Evolutionary conservation across 371 early-diverging fungal genomes (phyloP).

Genomic region (Mucor racemosus): DNA sequence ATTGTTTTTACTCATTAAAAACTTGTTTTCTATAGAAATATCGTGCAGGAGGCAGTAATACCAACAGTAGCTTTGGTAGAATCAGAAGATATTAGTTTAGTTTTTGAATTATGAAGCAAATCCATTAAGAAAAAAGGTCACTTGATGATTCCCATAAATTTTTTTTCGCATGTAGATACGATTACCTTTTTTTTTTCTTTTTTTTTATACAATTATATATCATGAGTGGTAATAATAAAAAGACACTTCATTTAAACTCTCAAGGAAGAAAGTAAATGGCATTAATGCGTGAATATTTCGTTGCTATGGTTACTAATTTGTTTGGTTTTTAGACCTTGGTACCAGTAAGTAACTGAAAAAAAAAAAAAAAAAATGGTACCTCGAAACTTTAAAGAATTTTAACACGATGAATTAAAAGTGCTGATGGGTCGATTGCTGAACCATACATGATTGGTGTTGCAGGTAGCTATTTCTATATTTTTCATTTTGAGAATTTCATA

Average conservation of each 20-base stretch:
- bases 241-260: constrained; percentile 35
- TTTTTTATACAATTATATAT: background rate
- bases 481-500: background rate
- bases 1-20: background rate
- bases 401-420: constrained; percentile 21
- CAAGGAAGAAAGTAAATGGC: constrained; percentile 46
- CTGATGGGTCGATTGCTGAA: constrained; percentile 69
- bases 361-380: background rate
- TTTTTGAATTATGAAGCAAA: background rate
- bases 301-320: background rate
- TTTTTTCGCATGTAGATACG: constrained; percentile 11
- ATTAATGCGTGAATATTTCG: background rate
- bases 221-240: constrained; percentile 16
- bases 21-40: constrained; percentile 19
- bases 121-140: constrained; percentile 6
- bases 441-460: constrained; percentile 80
- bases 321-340: constrained; percentile 37
- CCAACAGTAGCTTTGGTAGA: constrained; percentile 2
- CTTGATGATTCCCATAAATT: background rate
- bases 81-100: background rate
- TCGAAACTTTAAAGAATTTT: background rate
- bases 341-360: constrained; percentile 34
- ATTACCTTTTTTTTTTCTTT: constrained; percentile 8
- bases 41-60: constrained; percentile 2
- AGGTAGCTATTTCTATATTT: constrained; percentile 42